Base-by-base conservation (phyloP, 768 basidiomycete genomes). In the Obba rivulosa region DNA sequence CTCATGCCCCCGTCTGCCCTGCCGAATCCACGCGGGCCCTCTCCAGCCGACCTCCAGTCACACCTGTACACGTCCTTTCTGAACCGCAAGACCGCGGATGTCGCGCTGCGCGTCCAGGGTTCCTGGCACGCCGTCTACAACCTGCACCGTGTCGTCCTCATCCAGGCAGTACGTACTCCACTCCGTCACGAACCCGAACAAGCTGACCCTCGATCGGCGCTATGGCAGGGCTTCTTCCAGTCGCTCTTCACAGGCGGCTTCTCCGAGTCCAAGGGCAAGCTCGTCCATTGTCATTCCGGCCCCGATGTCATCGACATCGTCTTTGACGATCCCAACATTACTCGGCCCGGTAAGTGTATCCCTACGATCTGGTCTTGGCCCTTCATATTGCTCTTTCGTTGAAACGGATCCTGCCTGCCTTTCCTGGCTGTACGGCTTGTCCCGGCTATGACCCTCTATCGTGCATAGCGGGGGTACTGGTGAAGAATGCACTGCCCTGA, bases 281-380 rank as follows among this genome's bases (percentile, higher is more conserved):
- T 57, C 41, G 47, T 52, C 31, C 52, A 51, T 47, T 45, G 53
- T 51, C 48, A 51, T 42, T 41, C n/a, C 16, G 56, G 67, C 24
- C 60, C 72, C 2, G 79, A 83, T 45, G 76, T 83, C 51, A 77
- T 94, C 43, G 73, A 81, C 53, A 70, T 94, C 38, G 72, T 74
- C 39, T 86, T 93, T 53, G 84, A 92, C 60, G 92, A 94, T 61
- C 77, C 71, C 14, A 95, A 94, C 60, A 94, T 95, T 61, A 91
- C 91, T 8, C 76, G 92, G 56, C 79, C 89, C 63, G 88, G 88
- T 89, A 36, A 57, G 81, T 71, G 36, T 14, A 17, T 24, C 36
- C 24, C 11, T 53, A 43, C 41, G n/a, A n/a, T n/a, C n/a, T n/a
- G n/a, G n/a, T n/a, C n/a, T n/a, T n/a, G n/a, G n/a, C n/a, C n/a